phyloP scores from a whole-genome alignment of 352 stramenopile genomes.

The Globisporangium nodosum region DNA sequence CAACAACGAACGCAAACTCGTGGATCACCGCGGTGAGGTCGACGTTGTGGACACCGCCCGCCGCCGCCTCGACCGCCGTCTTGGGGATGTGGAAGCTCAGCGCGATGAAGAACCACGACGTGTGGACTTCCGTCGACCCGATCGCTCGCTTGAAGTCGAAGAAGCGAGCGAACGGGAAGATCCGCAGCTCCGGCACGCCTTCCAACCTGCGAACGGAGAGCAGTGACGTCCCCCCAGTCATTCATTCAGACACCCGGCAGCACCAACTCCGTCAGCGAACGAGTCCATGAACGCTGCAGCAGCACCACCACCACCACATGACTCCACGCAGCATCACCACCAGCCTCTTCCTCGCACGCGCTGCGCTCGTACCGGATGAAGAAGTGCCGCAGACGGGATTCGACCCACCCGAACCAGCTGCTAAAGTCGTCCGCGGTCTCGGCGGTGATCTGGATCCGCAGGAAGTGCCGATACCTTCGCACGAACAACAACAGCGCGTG shows the following conservation, averaged over 20 bases:
- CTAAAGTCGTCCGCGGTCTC: conserved; percentile 47
- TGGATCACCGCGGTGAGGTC: conserved; percentile 69
- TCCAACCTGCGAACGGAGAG: conserved; percentile 36
- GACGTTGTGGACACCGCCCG: conserved; percentile 27
- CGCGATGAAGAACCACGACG: conserved; percentile 74
- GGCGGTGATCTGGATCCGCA: conserved; percentile 72
- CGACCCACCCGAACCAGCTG: conserved; percentile 84
- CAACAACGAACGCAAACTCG: conserved; percentile 69
- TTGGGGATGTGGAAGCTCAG: conserved; percentile 57
- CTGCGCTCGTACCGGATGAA: conserved; percentile 50
- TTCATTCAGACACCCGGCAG: too few species aligned
- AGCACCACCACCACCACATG: too few species aligned
- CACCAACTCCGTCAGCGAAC: too few species aligned
- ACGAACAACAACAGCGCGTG: conserved; percentile 11
- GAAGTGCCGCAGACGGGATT: conserved; percentile 77
- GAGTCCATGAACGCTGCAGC: too few species aligned
- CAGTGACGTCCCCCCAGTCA: too few species aligned
- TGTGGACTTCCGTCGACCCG: conserved; percentile 21
- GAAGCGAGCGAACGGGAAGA: conserved; percentile 79
- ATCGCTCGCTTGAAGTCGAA: conserved; percentile 40
- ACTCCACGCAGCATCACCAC: too few species aligned
- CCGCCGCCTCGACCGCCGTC: conserved; percentile 1
- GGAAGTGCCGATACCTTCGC: conserved; percentile 69
- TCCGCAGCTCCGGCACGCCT: conserved; percentile 42
- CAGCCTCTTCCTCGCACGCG: too few species aligned